Conservation (phyloP, 495 filamentous ascomycete genomes). For the Neurospora sp. region DNA sequence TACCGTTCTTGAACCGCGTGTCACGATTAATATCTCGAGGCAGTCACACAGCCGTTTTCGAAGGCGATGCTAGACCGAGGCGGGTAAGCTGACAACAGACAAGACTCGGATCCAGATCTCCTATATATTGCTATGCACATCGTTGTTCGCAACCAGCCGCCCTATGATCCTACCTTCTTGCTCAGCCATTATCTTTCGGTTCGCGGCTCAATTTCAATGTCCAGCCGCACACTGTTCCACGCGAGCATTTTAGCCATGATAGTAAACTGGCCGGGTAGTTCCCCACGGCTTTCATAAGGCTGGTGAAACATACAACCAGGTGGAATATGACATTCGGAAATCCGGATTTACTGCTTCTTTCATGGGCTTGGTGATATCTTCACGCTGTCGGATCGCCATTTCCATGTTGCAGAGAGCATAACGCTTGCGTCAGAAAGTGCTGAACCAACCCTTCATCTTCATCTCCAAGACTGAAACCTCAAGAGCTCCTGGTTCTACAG, state of each 20-base stretch:
- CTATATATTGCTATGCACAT: neutral
- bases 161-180: neutral
- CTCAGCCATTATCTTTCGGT: neutral
- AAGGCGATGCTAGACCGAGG: neutral
- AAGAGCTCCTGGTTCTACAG: neutral
- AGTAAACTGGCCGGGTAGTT: neutral
- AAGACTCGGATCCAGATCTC: neutral
- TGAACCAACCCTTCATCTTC: neutral
- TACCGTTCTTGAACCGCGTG: neutral
- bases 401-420: neutral
- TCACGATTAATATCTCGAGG: neutral
- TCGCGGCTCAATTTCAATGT: neutral
- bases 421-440: neutral
- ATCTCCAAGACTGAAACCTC: neutral
- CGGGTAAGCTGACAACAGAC: neutral
- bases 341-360: neutral
- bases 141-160: neutral
- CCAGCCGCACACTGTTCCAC: neutral
- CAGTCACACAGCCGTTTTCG: neutral
- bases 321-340: neutral
- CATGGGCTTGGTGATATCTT: neutral
- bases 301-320: neutral
- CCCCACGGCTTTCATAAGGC: neutral
- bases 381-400: neutral
- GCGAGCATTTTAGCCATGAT: neutral